Evolutionary conservation across 495 filamentous ascomycete genomes (phyloP).

Genomic region (Astrothelium subdiscretum): DNA sequence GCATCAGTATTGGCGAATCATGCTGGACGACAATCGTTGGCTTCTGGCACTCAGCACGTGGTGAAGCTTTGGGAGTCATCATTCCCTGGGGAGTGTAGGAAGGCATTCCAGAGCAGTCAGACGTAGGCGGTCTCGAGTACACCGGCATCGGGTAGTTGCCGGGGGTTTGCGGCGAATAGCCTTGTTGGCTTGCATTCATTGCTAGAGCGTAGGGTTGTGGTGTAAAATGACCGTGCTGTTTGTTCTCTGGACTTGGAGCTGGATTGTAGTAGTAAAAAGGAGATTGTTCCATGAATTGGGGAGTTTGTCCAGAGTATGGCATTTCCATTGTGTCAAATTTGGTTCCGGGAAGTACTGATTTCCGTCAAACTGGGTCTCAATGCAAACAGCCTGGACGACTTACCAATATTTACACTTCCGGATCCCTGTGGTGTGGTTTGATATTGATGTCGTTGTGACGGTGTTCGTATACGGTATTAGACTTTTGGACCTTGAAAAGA

Average conservation of each 20-base stretch:
- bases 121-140: conserved; percentile 63
- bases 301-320: conserved; percentile 41
- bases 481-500: neutral
- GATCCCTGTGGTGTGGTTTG: neutral
- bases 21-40: conserved; percentile 59
- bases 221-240: conserved; percentile 74
- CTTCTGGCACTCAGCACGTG: conserved; percentile 64
- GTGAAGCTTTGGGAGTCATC: conserved; percentile 69
- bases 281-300: conserved; percentile 58
- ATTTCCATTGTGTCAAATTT: conserved; percentile 41
- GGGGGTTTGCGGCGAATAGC: conserved; percentile 31
- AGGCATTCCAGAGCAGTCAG: conserved; percentile 40
- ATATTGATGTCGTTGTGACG: neutral
- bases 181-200: conserved; percentile 33
- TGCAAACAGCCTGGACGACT: neutral
- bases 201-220: conserved; percentile 48
- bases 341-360: neutral
- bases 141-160: conserved; percentile 38
- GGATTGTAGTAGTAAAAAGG: conserved; percentile 88
- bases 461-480: neutral
- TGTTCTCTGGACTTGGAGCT: conserved; percentile 59
- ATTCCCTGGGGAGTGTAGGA: conserved; percentile 49
- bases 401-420: neutral
- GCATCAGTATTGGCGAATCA: conserved; percentile 59
- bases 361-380: neutral